Evolutionary conservation across 1,139 yeast genomes (phyloP), one percentile per base, ranked within the genome.

Genomic region (Pichia sp.): DNA sequence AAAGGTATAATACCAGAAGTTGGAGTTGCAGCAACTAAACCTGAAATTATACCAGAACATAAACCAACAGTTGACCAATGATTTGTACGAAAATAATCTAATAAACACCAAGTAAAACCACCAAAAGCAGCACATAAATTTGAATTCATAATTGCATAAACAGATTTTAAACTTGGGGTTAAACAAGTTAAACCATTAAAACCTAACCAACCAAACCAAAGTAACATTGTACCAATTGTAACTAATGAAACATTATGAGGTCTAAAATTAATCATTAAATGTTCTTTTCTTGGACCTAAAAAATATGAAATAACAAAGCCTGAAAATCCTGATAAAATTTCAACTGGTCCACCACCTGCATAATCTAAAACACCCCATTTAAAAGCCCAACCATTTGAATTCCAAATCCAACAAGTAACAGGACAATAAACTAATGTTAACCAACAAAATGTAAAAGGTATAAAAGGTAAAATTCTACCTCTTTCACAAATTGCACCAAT

Each of bases 321-420:
- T 36, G 89, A 85, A 25, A 87, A 84, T 55, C 97, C 97, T 29
- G 95, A 81, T 32, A 87, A 76, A 46, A 92, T 87, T 64, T 92
- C 97, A 36, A 92, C 96, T 1, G 97, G 96, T 0, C 97, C 97
- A 43, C 97, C 97, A 34, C 98, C 98, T 30, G 98, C 97, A 64
- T 87, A 92, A 63, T 92, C 98, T 47, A 90, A 71, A 1, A 83
- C 97, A 22, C 96, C 96, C 76, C 96, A 90, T 56, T 76, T 73
- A 65, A 71, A 77, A 35, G 96, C 96, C 97, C 97, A 92, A 37
- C 97, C 97, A 39, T 82, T 81, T 1, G 82, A 59, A 48, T 89
- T 84, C 98, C 97, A 92, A 47, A 87, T 80, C 97, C 97, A 90
- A 66, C 80, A 86, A 5, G 92, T 94, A 24, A 92, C 77, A 0